Conservation (phyloP, 306 rosid genomes). For the Ceratonia siliqua region DNA sequence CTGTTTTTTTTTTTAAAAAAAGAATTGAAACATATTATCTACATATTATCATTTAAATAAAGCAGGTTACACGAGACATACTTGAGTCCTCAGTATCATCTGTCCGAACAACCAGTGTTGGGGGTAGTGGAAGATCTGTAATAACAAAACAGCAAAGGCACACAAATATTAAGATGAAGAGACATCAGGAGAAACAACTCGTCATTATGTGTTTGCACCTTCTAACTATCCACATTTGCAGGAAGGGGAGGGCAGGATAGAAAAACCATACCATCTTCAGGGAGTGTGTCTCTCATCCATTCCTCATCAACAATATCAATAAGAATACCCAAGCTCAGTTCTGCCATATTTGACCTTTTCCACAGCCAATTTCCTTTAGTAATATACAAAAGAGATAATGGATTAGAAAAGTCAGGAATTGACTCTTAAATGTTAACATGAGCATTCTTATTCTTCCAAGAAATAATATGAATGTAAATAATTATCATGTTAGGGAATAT, state of each 20-base stretch:
- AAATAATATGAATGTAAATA: background rate
- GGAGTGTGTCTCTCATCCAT: constrained; percentile 85
- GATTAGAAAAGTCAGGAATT: background rate
- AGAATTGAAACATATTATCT: background rate
- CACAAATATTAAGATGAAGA: too few species aligned
- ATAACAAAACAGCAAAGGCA: constrained; percentile 12
- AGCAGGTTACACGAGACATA: constrained; percentile 42
- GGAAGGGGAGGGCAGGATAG: background rate
- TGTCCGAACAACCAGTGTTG: constrained; percentile 62
- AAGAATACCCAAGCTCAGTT: constrained; percentile 61
- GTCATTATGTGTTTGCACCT: background rate
- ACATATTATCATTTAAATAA: background rate
- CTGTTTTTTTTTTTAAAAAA: background rate
- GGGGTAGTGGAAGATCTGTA: constrained; percentile 80
- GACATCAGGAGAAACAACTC: too few species aligned
- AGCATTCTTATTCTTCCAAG: background rate
- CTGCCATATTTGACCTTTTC: constrained; percentile 50
- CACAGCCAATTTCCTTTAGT: constrained; percentile 5
- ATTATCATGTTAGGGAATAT: background rate
- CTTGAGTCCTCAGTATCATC: constrained; percentile 78
- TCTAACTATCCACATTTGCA: background rate
- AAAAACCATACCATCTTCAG: constrained; percentile 57
- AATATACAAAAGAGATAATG: background rate
- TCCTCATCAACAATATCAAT: constrained; percentile 82
- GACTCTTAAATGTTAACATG: background rate